Percentiles rank a stretch among this genome's conserved stretches.
phyloP scores from a whole-genome alignment of 2,329 filamentous ascomycete species.

The Talaromyces sp. region DNA sequence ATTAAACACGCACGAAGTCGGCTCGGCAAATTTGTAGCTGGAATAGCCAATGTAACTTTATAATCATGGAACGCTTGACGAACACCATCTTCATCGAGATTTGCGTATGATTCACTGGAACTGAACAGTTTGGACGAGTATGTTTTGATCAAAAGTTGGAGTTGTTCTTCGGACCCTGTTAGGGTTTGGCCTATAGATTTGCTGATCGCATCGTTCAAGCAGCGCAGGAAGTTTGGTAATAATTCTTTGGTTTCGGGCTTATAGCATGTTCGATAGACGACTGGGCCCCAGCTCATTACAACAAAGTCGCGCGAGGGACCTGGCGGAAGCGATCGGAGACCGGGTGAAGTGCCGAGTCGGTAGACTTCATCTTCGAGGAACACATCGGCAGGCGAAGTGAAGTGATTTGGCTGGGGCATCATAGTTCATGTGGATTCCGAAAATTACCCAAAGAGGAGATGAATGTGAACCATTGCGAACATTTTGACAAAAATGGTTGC shows the following conservation, averaged over 20 bases:
- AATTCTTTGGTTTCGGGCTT: conserved; percentile 41
- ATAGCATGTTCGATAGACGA: conserved; percentile 34
- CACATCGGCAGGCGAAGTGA: conserved; percentile 20
- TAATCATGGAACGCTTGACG: conserved; percentile 32
- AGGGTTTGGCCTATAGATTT: conserved; percentile 21
- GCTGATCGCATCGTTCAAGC: conserved; percentile 62
- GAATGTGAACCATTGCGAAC: not conserved
- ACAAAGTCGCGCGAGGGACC: conserved; percentile 33
- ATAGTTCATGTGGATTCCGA: not conserved
- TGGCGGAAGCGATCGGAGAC: conserved; percentile 29
- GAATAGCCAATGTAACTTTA: conserved; percentile 30
- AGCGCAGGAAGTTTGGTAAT: conserved; percentile 55
- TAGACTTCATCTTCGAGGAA: conserved; percentile 34
- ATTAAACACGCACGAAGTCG: conserved; percentile 31
- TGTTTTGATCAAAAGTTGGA: conserved; percentile 18
- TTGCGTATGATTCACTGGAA: conserved; percentile 14
- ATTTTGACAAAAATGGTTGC: not conserved
- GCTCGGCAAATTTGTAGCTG: conserved; percentile 29
- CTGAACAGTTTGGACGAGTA: conserved; percentile 34
- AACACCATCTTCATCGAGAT: conserved; percentile 20
- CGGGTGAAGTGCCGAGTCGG: conserved; percentile 27
- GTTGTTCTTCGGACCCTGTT: conserved; percentile 24
- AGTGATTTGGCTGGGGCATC: conserved; percentile 13
- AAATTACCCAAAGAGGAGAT: not conserved
- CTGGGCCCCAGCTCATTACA: conserved; percentile 32